Evolutionary conservation across 352 stramenopile genomes (phyloP).

Genomic region (Pythium phragmitis): DNA sequence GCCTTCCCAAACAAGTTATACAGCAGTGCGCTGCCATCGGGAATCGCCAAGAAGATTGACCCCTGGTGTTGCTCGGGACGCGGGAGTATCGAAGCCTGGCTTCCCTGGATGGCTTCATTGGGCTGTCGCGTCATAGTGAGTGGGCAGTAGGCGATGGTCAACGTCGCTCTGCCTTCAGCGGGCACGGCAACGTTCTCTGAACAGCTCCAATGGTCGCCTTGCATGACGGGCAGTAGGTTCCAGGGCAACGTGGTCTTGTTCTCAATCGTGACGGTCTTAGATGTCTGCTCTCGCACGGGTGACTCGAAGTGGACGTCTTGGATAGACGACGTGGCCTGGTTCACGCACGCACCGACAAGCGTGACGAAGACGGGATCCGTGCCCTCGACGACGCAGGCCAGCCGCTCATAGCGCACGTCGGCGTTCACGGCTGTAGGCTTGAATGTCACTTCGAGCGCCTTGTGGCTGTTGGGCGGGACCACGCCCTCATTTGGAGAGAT

Average conservation of each 20-base stretch:
- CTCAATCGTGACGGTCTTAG: constrained; percentile 67
- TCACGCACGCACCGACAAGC: constrained; percentile 83
- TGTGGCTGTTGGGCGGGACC: constrained; percentile 82
- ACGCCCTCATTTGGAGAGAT: constrained; percentile 82
- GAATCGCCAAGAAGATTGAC: constrained; percentile 89
- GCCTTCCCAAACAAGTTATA: constrained; percentile 87
- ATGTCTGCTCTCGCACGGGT: constrained; percentile 62
- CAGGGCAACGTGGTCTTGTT: constrained; percentile 83
- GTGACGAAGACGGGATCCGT: constrained; percentile 61
- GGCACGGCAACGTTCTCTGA: constrained; percentile 81
- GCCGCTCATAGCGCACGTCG: constrained; percentile 87
- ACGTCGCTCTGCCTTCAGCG: constrained; percentile 53
- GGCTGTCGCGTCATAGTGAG: constrained; percentile 79
- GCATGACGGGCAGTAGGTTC: constrained; percentile 87
- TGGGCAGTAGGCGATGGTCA: constrained; percentile 79
- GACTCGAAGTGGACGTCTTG: constrained; percentile 86
- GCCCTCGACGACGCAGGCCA: constrained; percentile 71
- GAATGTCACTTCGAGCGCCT: constrained; percentile 90
- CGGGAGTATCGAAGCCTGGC: constrained; percentile 13
- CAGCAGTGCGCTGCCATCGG: constrained; percentile 84
- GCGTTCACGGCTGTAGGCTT: constrained; percentile 70
- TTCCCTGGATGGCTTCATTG: constrained; percentile 1
- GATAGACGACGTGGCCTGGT: constrained; percentile 85
- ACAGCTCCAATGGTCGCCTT: constrained; percentile 87
- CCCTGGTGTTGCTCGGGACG: constrained; percentile 64